phyloP scores from a whole-genome alignment of 441 rosid species.

The Iberis amara region DNA sequence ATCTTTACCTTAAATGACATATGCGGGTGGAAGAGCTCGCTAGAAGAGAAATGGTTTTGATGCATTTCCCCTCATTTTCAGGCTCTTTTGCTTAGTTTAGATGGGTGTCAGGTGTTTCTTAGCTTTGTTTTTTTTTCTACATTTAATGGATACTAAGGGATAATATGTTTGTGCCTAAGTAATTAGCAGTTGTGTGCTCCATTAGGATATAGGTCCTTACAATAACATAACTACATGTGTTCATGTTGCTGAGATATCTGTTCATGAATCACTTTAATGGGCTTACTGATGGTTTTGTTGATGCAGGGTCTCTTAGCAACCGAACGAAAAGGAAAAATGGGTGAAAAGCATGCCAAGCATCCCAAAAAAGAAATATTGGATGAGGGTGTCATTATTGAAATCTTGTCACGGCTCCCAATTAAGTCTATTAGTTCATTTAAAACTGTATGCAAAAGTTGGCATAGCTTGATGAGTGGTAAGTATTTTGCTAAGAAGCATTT shows the following conservation, averaged over 20 bases:
- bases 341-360: conserved; percentile 7
- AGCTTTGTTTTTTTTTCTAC: not conserved
- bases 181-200: conserved; percentile 12
- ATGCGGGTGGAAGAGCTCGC: not conserved
- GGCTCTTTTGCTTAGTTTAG: conserved; percentile 9
- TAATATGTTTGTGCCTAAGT: conserved; percentile 13
- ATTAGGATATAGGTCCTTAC: not conserved
- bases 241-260: not conserved
- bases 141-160: not conserved
- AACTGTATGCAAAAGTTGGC: conserved; percentile 20
- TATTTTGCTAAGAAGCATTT: conserved; percentile 17
- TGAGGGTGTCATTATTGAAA: conserved; percentile 4
- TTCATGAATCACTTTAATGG: conserved; percentile 10
- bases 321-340: conserved; percentile 25
- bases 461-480: not conserved
- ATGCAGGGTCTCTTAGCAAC: conserved; percentile 23
- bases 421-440: conserved; percentile 15
- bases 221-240: conserved; percentile 1
- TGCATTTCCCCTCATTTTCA: not conserved
- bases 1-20: not conserved
- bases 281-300: conserved; percentile 11
- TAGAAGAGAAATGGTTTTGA: not conserved
- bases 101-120: not conserved
- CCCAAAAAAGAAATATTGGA: not conserved
- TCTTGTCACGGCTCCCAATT: conserved; percentile 19